Percentiles rank a stretch among this genome's conserved stretches.
phyloP scores from a whole-genome alignment of 2,329 filamentous ascomycete species.

The Grosmannia penicillata region DNA sequence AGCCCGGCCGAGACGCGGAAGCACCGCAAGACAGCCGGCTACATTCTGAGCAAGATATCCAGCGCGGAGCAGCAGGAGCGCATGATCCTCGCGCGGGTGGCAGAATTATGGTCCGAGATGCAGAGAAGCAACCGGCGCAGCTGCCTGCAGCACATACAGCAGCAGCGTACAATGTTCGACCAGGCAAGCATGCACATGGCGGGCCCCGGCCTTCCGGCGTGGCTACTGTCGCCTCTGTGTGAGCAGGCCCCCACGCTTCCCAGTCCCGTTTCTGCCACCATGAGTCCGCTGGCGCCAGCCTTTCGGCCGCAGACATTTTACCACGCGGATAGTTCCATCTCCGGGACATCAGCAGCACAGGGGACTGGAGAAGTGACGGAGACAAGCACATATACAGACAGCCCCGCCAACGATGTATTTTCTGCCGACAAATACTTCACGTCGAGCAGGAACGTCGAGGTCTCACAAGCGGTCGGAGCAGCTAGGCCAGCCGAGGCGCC shows the following conservation, averaged over 20 bases:
- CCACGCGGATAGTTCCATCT: too few species aligned
- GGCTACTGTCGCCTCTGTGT: too few species aligned
- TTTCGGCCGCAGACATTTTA: neutral
- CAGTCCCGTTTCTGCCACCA: neutral
- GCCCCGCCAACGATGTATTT: too few species aligned
- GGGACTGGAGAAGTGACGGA: too few species aligned
- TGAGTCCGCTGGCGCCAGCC: neutral
- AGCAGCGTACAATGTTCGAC: slow-evolving; percentile 2
- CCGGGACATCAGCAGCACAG: too few species aligned
- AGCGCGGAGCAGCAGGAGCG: slow-evolving; percentile 31
- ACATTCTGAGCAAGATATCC: slow-evolving; percentile 27
- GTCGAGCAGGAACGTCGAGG: too few species aligned
- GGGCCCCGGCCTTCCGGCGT: neutral
- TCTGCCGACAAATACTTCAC: too few species aligned
- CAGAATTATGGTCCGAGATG: slow-evolving; percentile 34
- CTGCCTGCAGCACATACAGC: slow-evolving; percentile 15
- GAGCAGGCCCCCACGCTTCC: too few species aligned
- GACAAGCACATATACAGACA: too few species aligned
- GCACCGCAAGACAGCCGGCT: slow-evolving; percentile 25
- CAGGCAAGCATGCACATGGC: neutral
- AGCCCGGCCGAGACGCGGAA: slow-evolving; percentile 12
- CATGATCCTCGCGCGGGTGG: slow-evolving; percentile 27
- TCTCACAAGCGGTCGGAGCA: too few species aligned
- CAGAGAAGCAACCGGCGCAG: slow-evolving; percentile 26
- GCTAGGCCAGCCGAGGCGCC: too few species aligned